A percentile compares a stretch with the other conserved stretches of the same genome.
phyloP scores from a whole-genome alignment of 2,329 filamentous ascomycete species.

The Stenocarpella maydis region DNA sequence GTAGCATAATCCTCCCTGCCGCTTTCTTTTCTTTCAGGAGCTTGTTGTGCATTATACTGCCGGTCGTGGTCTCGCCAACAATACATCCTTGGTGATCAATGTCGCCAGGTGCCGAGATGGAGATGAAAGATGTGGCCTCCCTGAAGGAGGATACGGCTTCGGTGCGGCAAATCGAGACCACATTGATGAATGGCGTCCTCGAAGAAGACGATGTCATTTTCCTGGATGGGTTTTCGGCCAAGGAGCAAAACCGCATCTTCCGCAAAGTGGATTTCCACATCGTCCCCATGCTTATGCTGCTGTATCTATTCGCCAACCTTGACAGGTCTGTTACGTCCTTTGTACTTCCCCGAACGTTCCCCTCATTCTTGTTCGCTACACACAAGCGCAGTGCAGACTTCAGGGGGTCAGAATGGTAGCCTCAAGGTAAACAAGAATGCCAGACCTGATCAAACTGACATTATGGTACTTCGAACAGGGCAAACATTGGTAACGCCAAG shows the following conservation, averaged over 20 bases:
- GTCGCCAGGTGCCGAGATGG: background rate
- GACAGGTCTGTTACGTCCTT: background rate
- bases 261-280: conserved; percentile 1
- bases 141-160: background rate
- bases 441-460: background rate
- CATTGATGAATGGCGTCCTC: background rate
- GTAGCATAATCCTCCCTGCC: background rate
- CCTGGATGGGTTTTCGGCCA: background rate
- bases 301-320: conserved; percentile 6
- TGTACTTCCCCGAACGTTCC: no score
- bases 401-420: background rate
- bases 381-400: background rate
- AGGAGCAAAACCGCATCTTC: conserved; percentile 5
- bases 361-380: background rate
- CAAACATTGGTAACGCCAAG: conserved; percentile 42
- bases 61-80: background rate
- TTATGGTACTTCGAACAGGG: background rate
- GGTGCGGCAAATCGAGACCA: background rate
- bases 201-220: background rate
- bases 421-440: background rate
- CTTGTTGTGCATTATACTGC: background rate
- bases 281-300: conserved; percentile 1
- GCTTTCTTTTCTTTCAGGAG: background rate
- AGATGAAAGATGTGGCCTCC: background rate
- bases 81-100: background rate